Evolutionary conservation across 192 early-diverging fungal genomes (phyloP).

Genomic region (Gaertneriomyces semiglobifer): DNA sequence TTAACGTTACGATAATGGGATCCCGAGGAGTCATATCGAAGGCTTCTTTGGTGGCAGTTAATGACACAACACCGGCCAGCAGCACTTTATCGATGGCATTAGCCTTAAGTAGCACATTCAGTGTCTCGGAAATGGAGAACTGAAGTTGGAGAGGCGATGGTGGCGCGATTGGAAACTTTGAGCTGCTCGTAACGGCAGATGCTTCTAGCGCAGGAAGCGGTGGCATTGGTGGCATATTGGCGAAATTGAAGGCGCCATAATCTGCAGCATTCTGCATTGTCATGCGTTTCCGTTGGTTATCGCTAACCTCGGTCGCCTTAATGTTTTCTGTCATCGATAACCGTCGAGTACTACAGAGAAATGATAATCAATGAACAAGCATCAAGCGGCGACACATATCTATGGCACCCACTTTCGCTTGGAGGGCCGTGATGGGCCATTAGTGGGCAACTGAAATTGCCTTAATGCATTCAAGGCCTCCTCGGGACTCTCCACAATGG

Average conservation of each 20-base stretch:
- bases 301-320: not conserved
- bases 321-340: too few relatives aligned
- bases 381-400: too few relatives aligned
- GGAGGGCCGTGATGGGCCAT: too few relatives aligned
- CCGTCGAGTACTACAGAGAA: too few relatives aligned
- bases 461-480: constrained; percentile 23
- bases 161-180: not conserved
- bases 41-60: not conserved
- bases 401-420: too few relatives aligned
- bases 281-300: not conserved
- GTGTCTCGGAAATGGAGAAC: constrained; percentile 32
- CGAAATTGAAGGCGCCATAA: not conserved
- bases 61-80: constrained; percentile 40
- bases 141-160: constrained; percentile 13
- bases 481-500: constrained; percentile 34
- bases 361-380: too few relatives aligned
- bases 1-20: constrained; percentile 14
- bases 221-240: not conserved
- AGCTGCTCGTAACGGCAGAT: too few relatives aligned
- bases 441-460: constrained; percentile 13
- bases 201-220: too few relatives aligned
- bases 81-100: constrained; percentile 40
- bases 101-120: constrained; percentile 37
- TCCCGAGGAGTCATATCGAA: not conserved
- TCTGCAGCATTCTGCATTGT: not conserved